These are phyloP conservation scores for Recurvomyces mirabilis DNA, from an alignment of 495 filamentous ascomycete species.

Conservation along the genomic window DNA sequence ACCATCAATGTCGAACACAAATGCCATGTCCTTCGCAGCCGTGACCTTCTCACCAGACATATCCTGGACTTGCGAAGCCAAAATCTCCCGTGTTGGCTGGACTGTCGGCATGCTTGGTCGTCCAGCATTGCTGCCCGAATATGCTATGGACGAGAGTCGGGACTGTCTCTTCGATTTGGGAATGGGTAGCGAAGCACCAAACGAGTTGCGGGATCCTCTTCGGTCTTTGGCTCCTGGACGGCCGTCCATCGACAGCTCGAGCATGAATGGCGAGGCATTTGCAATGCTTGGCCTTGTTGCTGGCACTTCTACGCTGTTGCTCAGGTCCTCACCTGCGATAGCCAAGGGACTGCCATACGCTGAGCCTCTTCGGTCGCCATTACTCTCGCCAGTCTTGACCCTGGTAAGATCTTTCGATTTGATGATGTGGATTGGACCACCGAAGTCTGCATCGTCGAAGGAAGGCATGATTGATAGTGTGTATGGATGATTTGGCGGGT, in stretches of 20 bases:
- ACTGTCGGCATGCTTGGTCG: constrained; percentile 39
- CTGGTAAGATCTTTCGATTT: constrained; percentile 27
- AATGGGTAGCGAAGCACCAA: constrained; percentile 66
- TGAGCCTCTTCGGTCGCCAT: no score
- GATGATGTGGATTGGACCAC: constrained; percentile 31
- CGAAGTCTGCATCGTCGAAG: constrained; percentile 49
- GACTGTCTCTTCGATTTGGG: constrained; percentile 60
- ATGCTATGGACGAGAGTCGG: constrained; percentile 45
- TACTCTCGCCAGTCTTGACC: constrained; percentile 22
- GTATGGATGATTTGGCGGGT: no score
- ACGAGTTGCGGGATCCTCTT: constrained; percentile 65
- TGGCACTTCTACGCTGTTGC: constrained; percentile 57
- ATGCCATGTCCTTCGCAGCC: constrained; percentile 54
- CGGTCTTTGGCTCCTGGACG: constrained; percentile 59
- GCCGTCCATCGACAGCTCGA: constrained; percentile 53
- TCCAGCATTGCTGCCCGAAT: constrained; percentile 29
- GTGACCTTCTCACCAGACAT: constrained; percentile 56
- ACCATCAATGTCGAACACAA: constrained; percentile 57
- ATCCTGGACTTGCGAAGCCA: constrained; percentile 64
- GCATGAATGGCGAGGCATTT: constrained; percentile 60
- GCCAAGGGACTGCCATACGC: constrained; percentile 31
- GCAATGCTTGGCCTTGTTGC: constrained; percentile 58
- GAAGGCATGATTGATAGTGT: constrained; percentile 44
- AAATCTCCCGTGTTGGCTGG: constrained; percentile 52
- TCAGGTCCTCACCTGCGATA: constrained; percentile 36